Percentiles rank a stretch among this genome's conserved stretches.
phyloP scores from a whole-genome alignment of 2,329 filamentous ascomycete species.

The Penicillium hesseltinei region DNA sequence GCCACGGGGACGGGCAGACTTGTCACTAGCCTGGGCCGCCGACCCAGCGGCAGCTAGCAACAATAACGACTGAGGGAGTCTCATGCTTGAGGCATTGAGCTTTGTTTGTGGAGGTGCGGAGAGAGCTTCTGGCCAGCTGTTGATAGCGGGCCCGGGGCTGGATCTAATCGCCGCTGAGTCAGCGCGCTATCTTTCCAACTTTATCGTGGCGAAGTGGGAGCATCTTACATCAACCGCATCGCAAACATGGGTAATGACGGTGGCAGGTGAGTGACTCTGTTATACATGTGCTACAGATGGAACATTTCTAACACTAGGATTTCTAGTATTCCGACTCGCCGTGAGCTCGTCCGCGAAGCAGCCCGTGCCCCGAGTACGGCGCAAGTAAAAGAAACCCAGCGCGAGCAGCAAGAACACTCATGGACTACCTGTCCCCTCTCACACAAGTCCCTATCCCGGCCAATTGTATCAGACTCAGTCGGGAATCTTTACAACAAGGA shows the following conservation, averaged over 20 bases:
- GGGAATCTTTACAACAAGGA: conserved; percentile 96
- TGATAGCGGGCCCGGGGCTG: conserved; percentile 23
- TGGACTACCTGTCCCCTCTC: conserved; percentile 91
- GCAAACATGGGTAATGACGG: conserved; percentile 90
- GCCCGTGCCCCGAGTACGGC: conserved; percentile 77
- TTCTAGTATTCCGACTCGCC: conserved; percentile 79
- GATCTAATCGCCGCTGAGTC: conserved; percentile 35
- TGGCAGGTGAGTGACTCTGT: conserved; percentile 58
- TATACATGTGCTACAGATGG: not conserved
- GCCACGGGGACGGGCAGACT: conserved; percentile 71
- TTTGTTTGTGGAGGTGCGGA: conserved; percentile 30
- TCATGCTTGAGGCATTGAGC: conserved; percentile 43
- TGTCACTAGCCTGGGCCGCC: conserved; percentile 55
- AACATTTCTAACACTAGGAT: conserved; percentile 1
- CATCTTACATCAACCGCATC: conserved; percentile 1
- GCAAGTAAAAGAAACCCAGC: conserved; percentile 82
- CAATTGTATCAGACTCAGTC: conserved; percentile 78
- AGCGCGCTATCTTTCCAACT: conserved; percentile 25
- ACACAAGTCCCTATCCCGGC: conserved; percentile 67
- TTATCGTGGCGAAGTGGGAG: conserved; percentile 17
- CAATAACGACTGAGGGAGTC: conserved; percentile 35
- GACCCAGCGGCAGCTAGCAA: conserved; percentile 38
- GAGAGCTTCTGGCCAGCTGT: conserved; percentile 42
- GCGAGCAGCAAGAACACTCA: conserved; percentile 79
- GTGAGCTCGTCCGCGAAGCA: conserved; percentile 93